These are phyloP conservation scores for Mollisia scopiformis DNA, from an alignment of 2,329 filamentous ascomycete species.

Conservation along the genomic window DNA sequence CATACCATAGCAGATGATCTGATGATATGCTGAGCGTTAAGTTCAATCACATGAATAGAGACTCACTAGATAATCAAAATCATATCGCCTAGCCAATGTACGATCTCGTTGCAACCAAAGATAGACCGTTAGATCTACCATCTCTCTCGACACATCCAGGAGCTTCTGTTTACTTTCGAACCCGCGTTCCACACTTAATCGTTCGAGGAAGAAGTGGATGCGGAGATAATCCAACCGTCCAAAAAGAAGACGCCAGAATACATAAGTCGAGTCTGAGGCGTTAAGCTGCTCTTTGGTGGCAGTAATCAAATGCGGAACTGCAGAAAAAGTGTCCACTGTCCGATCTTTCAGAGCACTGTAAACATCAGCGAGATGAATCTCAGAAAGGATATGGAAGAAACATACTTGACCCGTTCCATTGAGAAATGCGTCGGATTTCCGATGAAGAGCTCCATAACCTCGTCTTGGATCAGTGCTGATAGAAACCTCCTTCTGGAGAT, in stretches of 20 bases:
- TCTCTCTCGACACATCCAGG: constrained; percentile 22
- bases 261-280: not conserved
- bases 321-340: constrained; percentile 7
- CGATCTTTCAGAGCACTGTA: constrained; percentile 16
- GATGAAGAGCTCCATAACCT: constrained; percentile 24
- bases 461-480: constrained; percentile 18
- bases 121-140: constrained; percentile 21
- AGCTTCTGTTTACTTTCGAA: constrained; percentile 17
- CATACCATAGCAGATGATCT: constrained; percentile 31
- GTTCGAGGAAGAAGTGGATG: constrained; percentile 21
- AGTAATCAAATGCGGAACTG: constrained; percentile 7
- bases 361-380: not conserved
- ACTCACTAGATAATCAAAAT: constrained; percentile 24
- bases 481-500: constrained; percentile 16
- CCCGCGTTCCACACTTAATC: constrained; percentile 20
- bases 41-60: not conserved
- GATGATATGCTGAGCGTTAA: no score
- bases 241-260: constrained; percentile 18
- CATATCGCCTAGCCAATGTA: not conserved
- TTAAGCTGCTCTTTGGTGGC: constrained; percentile 16
- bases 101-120: constrained; percentile 25
- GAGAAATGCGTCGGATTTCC: constrained; percentile 15
- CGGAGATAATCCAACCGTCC: constrained; percentile 18
- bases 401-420: constrained; percentile 21
- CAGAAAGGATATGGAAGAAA: not conserved